These are phyloP conservation scores for Backusella parvicylindrica DNA, from an alignment of 192 early-diverging fungal species.

Conservation along the genomic window DNA sequence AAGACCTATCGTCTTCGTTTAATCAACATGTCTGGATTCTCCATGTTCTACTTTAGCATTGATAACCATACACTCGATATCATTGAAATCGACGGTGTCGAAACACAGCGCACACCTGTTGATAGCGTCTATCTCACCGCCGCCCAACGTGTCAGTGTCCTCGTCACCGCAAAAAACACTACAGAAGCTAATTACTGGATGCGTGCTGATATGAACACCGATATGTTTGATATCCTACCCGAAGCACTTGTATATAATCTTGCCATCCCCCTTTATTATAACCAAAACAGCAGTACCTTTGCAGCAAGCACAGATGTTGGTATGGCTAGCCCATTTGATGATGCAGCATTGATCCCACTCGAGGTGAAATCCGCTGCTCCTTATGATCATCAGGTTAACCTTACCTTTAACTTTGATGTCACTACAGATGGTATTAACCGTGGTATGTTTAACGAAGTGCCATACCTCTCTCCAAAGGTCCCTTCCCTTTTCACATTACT, in stretches of 20 bases:
- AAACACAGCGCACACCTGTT: slow-evolving; percentile 53
- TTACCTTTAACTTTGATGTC: slow-evolving; percentile 66
- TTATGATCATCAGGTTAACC: slow-evolving; percentile 43
- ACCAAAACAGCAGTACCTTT: slow-evolving; percentile 24
- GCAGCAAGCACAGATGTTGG: slow-evolving; percentile 16
- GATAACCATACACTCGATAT: slow-evolving; percentile 64
- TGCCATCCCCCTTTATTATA: slow-evolving; percentile 58
- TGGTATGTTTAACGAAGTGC: slow-evolving; percentile 76
- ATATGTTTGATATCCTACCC: slow-evolving; percentile 72
- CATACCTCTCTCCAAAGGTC: slow-evolving; percentile 60
- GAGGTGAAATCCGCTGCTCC: slow-evolving; percentile 33
- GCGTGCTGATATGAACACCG: slow-evolving; percentile 70
- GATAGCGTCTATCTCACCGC: slow-evolving; percentile 56
- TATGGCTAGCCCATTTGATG: slow-evolving; percentile 51
- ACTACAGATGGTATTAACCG: slow-evolving; percentile 73
- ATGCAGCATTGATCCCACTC: slow-evolving; percentile 52
- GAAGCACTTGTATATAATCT: slow-evolving; percentile 49
- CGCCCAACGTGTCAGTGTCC: slow-evolving; percentile 78
- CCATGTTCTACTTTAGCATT: slow-evolving; percentile 62
- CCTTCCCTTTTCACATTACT: slow-evolving; percentile 67
- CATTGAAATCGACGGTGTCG: slow-evolving; percentile 71
- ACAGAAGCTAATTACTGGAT: slow-evolving; percentile 64
- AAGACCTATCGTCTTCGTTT: slow-evolving; percentile 77
- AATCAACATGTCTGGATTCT: slow-evolving; percentile 70
- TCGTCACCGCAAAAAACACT: slow-evolving; percentile 70